These are phyloP conservation scores for Aspergillus calidoustus DNA, from an alignment of 2,329 filamentous ascomycete species.

Conservation along the genomic window DNA sequence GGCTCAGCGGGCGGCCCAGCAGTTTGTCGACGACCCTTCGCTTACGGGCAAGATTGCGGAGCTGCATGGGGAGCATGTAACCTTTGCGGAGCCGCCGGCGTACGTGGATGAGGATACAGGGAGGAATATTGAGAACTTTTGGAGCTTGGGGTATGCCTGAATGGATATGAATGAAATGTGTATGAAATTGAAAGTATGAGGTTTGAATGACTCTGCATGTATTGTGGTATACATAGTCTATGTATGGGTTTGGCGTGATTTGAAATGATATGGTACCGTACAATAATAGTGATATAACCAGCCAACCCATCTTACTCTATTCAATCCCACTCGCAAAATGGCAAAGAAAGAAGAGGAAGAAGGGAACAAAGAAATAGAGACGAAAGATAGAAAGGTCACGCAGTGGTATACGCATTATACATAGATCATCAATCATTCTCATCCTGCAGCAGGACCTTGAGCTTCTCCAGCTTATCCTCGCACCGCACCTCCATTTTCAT, in stretches of 20 bases:
- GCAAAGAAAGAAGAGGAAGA: neutral
- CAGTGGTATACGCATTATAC: neutral
- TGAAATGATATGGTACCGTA: neutral
- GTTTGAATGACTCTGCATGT: neutral
- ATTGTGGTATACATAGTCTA: neutral
- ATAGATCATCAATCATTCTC: constrained; percentile 34
- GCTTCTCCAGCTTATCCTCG: constrained; percentile 48
- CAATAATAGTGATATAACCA: neutral
- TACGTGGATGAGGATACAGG: constrained; percentile 55
- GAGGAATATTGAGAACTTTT: constrained; percentile 55
- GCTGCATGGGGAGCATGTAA: constrained; percentile 57
- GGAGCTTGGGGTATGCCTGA: constrained; percentile 53
- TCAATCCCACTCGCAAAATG: neutral
- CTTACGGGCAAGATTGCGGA: constrained; percentile 56
- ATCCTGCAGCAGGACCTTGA: constrained; percentile 46
- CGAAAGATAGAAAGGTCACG: neutral
- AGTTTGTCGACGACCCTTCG: constrained; percentile 47
- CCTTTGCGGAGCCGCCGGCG: constrained; percentile 49
- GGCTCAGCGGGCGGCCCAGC: constrained; percentile 49
- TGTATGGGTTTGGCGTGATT: neutral
- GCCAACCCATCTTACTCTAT: neutral
- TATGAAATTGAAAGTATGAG: too few species aligned
- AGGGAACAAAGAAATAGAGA: constrained; percentile 1
- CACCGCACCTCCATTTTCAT: constrained; percentile 52
- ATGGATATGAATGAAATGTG: too few species aligned